Evolutionary conservation across 495 filamentous ascomycete species (phyloP).

Genomic region (Penicillium simplicissimum): DNA sequence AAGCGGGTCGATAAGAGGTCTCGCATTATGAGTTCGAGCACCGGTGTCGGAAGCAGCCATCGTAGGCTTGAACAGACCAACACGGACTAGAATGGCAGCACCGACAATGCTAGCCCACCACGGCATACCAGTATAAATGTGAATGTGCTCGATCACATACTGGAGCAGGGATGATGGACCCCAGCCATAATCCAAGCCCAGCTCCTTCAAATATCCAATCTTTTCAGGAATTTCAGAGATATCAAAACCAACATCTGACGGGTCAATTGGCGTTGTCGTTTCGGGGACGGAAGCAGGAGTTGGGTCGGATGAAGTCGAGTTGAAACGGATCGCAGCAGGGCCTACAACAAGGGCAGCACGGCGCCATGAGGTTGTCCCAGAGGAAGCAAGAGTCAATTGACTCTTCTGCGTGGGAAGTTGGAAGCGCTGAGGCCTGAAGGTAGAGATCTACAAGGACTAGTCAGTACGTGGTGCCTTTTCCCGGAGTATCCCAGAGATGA

Average conservation of each 20-base stretch:
- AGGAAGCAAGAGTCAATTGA: conserved; percentile 27
- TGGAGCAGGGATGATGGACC: conserved; percentile 71
- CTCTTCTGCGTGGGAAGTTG: conserved; percentile 25
- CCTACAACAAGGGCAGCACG: conserved; percentile 23
- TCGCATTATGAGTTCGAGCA: conserved; percentile 50
- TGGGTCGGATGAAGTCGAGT: conserved; percentile 41
- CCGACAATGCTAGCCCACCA: conserved; percentile 79
- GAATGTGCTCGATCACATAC: conserved; percentile 76
- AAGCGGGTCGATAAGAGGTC: conserved; percentile 39
- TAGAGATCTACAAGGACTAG: conserved; percentile 38
- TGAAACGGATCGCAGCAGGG: conserved; percentile 42
- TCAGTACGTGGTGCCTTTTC: conserved; percentile 22
- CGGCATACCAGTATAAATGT: conserved; percentile 68
- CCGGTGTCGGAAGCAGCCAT: conserved; percentile 58
- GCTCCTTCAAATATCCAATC: conserved; percentile 77
- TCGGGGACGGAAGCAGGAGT: conserved; percentile 24
- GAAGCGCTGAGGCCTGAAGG: conserved; percentile 34
- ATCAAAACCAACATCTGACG: conserved; percentile 35
- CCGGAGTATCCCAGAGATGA: conserved; percentile 9
- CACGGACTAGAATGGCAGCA: conserved; percentile 64
- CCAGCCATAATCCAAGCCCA: conserved; percentile 85
- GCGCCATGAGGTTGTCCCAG: conserved; percentile 30
- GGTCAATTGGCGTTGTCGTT: conserved; percentile 18
- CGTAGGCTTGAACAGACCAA: conserved; percentile 62
- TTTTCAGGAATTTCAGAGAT: conserved; percentile 60